Base-by-base conservation (phyloP, 345 rosid species). In the Eucalyptus camaldulensis region DNA sequence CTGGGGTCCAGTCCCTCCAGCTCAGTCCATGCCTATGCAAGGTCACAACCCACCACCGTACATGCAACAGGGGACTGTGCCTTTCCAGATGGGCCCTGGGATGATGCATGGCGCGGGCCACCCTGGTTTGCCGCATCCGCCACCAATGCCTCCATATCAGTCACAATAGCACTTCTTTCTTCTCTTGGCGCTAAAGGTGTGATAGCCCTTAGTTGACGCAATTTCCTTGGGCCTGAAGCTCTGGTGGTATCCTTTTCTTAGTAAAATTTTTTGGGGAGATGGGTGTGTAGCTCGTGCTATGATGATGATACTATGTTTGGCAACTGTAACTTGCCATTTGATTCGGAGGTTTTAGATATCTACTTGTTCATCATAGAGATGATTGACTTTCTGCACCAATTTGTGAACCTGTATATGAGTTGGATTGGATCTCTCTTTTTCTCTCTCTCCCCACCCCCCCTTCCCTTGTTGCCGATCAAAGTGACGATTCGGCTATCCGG, bases 31-130 rank as follows among this genome's bases (percentile, higher is more conserved):
- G 92, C 95, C 94, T 7, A 86, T 90, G 50, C 95, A 93, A 89
- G 92, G 93, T 95, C 91, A 91, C 86, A 94, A 90, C 86, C 94
- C 92, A 89, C 93, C 92, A 89, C 95, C 93, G 2, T 98, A 96
- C 94, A 80, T 93, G 93, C 95, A 93, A 40, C 92, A 94, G 2
- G 96, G 95, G 9, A 33, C 93, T 17, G 92, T 93, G 95, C 95
- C 92, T 40, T 91, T 89, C 85, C 96, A 92, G 87, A 91, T 91
- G 92, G 93, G 91, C 69, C 94, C 91, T 33, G 98, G 98, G 87
- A 93, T 90, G 93, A 94, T 95, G 98, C 95, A 92, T 85, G 91
- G 92, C 91, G 92, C 91, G 1, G 87, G 80, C 88, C 95, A 92
- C 53, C 58, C 92, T 56, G 92, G 94, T 47, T 19, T 80, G 4